Evolutionary conservation across 2,329 filamentous ascomycete genomes (phyloP), one percentile per base, ranked within the genome.

Genomic region (Pleomassaria siparia): DNA sequence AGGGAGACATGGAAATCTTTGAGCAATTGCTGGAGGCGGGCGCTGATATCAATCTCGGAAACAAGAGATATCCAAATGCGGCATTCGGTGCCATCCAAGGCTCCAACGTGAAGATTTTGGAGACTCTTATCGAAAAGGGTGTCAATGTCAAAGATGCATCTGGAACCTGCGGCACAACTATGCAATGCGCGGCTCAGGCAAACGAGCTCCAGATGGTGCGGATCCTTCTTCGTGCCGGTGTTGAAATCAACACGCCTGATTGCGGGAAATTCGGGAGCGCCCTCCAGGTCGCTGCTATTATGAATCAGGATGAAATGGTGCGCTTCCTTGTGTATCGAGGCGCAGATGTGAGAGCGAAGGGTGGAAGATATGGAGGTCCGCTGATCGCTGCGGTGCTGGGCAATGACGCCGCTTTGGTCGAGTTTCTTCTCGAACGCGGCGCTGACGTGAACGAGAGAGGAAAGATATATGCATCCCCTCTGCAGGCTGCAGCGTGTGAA

Each of bases 361-460:
- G 33, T 18, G 33, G 33, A 4, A 8, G 16, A 4, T 20, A 37
- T n/a, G 33, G 33, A 6, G 10, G 16, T 16, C n/a, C n/a, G 16
- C 15, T 37, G 6, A 20, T 20, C 9, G 33, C 33, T 20, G 33
- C 33, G 18, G 33, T 37, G 6, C 20, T 20, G n/a, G 6, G 20
- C 9, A 7, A 16, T 21, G 9, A 37, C 21, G 20, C 18, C 7
- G 5, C 9, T n/a, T 44, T 63, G 4, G 58, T 64, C 6, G 46
- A 53, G 33, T 35, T 64, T 9, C 51, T 64, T 11, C 32, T 63
- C 1, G 45, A 63, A 4, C 45, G 59, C 24, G 58, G 58, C 22
- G 61, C 61, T 1, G 9, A 50, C 6, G 47, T 60, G 15, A 62
- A 60, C 13, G 40, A 51, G 16, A 39, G 49, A 3, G 49, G 55